Base-by-base conservation (phyloP, 2,329 filamentous ascomycete genomes). In the Geosmithia putterillii region DNA sequence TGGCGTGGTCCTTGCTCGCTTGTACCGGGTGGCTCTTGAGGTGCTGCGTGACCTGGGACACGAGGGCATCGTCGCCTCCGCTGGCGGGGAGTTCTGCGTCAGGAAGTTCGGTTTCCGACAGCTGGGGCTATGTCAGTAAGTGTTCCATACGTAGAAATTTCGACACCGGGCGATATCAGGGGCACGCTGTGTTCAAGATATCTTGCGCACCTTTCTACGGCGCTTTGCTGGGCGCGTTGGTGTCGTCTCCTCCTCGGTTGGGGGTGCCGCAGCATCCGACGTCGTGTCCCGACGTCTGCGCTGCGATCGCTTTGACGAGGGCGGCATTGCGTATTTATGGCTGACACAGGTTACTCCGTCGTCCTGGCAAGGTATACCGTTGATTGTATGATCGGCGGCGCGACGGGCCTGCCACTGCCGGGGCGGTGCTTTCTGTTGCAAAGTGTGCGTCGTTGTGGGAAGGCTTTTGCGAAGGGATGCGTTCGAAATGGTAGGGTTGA, bases 191-290 rank as follows among this genome's bases (percentile, higher is more conserved):
- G 7, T 8, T 12, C 40, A 9, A 2, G 14, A 19, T 6, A 12
- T 32, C 15, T 2, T 17, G 20, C 42, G 28, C 21, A 76, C 74
- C 69, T 74, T 77, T 64, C 71, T 81, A 62, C 77, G 73, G 54
- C 77, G 75, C 64, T 81, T 81, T 10, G 70, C 64, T n/a, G 77
- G 76, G 43, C 76, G 71, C 46, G 69, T 73, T 14, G 77, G 76
- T 4, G 77, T 81, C 21, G 76, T 75, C 40, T 71, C 66, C 38
- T 73, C 67, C 41, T 57, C 62, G 38, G 73, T 66, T 37, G 52
- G 48, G 37, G 56, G 54, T 44, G 56, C 47, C 22, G 57, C 52
- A 38, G 56, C 53, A 48, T 59, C 61, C 50, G 62, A 63, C 48
- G 56, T 47, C 43, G n/a, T n/a, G n/a, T 66, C 63, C 52, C 63